Percentiles rank a stretch among this genome's conserved stretches.
phyloP scores from a whole-genome alignment of 768 basidiomycete genomes.

The Scleroderma bovista region DNA sequence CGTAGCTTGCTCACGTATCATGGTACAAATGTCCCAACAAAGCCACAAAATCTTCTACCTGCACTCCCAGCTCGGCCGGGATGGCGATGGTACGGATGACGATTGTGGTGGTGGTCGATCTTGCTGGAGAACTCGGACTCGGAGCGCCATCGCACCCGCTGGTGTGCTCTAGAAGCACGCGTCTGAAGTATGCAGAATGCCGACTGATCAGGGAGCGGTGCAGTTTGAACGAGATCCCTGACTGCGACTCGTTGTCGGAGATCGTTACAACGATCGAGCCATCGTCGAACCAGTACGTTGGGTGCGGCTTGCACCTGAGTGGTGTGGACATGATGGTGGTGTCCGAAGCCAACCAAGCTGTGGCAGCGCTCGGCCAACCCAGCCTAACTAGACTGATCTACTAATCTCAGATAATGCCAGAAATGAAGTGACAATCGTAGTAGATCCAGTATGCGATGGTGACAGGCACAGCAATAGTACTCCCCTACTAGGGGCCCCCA shows the following conservation, averaged over 20 bases:
- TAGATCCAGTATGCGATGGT: too few species aligned
- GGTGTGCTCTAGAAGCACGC: constrained; percentile 4
- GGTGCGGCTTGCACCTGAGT: constrained; percentile 29
- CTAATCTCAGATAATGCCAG: too few species aligned
- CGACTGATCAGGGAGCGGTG: constrained; percentile 48
- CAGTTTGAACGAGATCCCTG: constrained; percentile 44
- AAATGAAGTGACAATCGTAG: too few species aligned
- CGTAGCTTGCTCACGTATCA: constrained; percentile 48
- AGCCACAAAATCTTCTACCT: constrained; percentile 44
- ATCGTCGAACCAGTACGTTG: constrained; percentile 62
- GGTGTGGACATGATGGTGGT: not conserved
- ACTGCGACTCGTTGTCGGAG: constrained; percentile 25
- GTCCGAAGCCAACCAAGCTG: too few species aligned
- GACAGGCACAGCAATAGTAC: too few species aligned
- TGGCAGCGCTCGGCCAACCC: too few species aligned
- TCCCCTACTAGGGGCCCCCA: not conserved
- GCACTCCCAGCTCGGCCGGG: constrained; percentile 35
- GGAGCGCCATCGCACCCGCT: too few species aligned
- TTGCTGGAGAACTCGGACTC: too few species aligned
- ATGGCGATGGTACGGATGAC: constrained; percentile 31
- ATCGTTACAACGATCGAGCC: constrained; percentile 49
- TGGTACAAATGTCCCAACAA: constrained; percentile 65
- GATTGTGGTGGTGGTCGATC: constrained; percentile 7
- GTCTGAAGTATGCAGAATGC: constrained; percentile 36
- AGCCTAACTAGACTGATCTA: too few species aligned